Percentiles rank a stretch among this genome's conserved stretches.
These are phyloP conservation scores for Fusarium sp. DNA, from an alignment of 2,329 filamentous ascomycete species.

Conservation along the genomic window DNA sequence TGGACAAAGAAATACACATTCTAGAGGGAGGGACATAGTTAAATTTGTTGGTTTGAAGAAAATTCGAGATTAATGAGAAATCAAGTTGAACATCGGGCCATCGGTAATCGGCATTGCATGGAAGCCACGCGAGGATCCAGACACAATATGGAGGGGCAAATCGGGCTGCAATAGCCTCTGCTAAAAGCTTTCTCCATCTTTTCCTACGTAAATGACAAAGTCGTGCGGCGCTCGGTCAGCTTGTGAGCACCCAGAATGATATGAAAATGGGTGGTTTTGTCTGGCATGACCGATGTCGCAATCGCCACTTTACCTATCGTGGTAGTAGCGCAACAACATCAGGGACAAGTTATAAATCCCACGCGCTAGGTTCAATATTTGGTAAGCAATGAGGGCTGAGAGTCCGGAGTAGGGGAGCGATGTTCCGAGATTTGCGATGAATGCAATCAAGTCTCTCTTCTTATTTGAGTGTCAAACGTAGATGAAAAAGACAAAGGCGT, in stretches of 20 bases:
- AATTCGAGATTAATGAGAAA: conserved; percentile 4
- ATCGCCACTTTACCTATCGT: conserved; percentile 46
- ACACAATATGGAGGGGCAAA: conserved; percentile 21
- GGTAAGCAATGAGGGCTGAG: not conserved
- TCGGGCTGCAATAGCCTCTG: conserved; percentile 31
- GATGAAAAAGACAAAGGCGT: too few species aligned
- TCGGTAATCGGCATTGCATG: conserved; percentile 38
- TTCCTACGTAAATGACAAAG: conserved; percentile 33
- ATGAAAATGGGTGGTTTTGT: conserved; percentile 28
- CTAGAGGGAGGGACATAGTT: not conserved
- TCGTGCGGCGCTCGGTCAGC: conserved; percentile 24
- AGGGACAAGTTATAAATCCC: conserved; percentile 27
- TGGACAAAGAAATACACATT: not conserved
- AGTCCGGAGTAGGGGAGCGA: not conserved
- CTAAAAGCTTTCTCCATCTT: conserved; percentile 27
- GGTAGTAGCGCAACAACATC: conserved; percentile 38
- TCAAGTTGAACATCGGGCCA: conserved; percentile 11
- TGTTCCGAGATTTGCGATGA: not conserved
- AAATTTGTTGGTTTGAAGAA: conserved; percentile 12
- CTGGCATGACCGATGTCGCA: conserved; percentile 47
- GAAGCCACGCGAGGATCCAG: conserved; percentile 8
- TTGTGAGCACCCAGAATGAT: conserved; percentile 30
- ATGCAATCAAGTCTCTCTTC: too few species aligned
- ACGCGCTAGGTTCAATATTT: conserved; percentile 14
- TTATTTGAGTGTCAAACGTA: too few species aligned